Evolutionary conservation across 495 filamentous ascomycete genomes (phyloP), one percentile per base, ranked within the genome.

Genomic region (Hypoxylon lienhwacheense): DNA sequence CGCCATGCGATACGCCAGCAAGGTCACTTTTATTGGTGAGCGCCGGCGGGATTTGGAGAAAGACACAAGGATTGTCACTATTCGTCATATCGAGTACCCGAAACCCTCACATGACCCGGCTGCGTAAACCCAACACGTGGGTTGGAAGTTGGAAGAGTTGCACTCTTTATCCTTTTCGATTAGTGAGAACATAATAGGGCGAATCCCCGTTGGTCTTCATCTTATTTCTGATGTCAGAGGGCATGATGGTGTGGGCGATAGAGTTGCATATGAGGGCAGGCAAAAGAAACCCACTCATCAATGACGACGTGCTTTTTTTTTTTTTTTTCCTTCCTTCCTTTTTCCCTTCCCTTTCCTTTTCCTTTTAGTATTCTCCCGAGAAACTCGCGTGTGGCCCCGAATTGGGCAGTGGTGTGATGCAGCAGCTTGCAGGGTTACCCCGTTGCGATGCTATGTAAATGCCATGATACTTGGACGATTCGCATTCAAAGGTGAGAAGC

Each of bases 201-300:
- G 36, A 53, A 34, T 36, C 51, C 28, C 24, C 44, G 48, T 43
- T 43, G 55, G 36, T 17, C 8, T 57, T 31, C 14, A 14, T 34
- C 8, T 11, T 19, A 7, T 52, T 61, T 61, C 58, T 61, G 58
- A 61, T 61, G 58, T 61, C 58, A 61, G 58, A 55, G 37, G 15
- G 28, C 50, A 50, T 54, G 12, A 60, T 40, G 50, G 57, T 60
- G 57, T 50, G 45, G 55, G 34, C 36, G 41, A 42, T 60, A 54
- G 57, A 60, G 50, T 61, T 55, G 41, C 57, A 61, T 61, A 55
- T 47, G 47, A 61, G 40, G n/a, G 51, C 58, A 51, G 52, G 51
- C 51, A 46, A 61, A n/a, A 32, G 35, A 51, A 55, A 44, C 34
- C 57, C 57, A 47, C 56, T 55, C 55, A 51, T 29, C 41, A 55